Conservation (phyloP, 768 basidiomycete genomes). For the Leccinum arenicola region DNA sequence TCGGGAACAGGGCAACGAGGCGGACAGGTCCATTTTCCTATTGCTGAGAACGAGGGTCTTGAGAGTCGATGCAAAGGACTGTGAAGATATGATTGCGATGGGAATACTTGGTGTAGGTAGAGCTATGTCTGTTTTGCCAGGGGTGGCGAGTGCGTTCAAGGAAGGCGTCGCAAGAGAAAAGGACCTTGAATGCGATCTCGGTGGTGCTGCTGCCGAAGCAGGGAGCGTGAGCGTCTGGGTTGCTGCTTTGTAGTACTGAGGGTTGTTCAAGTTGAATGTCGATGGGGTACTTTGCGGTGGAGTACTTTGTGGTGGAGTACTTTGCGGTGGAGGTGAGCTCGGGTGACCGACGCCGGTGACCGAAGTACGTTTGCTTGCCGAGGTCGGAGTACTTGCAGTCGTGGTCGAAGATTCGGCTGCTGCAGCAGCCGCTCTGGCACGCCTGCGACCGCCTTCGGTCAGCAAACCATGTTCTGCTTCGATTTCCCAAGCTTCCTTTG, state of each 20-base stretch:
- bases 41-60: conserved; percentile 58
- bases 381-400: neutral
- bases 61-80: conserved; percentile 60
- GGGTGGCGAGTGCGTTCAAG: neutral
- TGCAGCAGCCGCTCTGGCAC: conserved; percentile 46
- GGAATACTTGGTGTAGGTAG: conserved; percentile 71
- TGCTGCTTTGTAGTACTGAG: conserved; percentile 57
- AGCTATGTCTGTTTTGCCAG: conserved; percentile 41
- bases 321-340: conserved; percentile 23
- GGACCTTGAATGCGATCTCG: conserved; percentile 53
- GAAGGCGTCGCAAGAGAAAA: conserved; percentile 50
- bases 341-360: conserved; percentile 25
- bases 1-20: conserved; percentile 46
- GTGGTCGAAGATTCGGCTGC: conserved; percentile 36
- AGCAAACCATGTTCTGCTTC: conserved; percentile 73
- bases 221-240: conserved; percentile 66
- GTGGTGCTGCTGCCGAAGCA: conserved; percentile 50
- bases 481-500: conserved; percentile 77
- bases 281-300: conserved; percentile 22
- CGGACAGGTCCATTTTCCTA: conserved; percentile 63
- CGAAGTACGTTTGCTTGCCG: conserved; percentile 17
- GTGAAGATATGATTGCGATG: conserved; percentile 54
- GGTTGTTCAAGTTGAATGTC: conserved; percentile 38
- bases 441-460: conserved; percentile 70
- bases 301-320: conserved; percentile 19